Base-by-base conservation (phyloP, 2,329 filamentous ascomycete genomes). In the Clonostachys sp. region DNA sequence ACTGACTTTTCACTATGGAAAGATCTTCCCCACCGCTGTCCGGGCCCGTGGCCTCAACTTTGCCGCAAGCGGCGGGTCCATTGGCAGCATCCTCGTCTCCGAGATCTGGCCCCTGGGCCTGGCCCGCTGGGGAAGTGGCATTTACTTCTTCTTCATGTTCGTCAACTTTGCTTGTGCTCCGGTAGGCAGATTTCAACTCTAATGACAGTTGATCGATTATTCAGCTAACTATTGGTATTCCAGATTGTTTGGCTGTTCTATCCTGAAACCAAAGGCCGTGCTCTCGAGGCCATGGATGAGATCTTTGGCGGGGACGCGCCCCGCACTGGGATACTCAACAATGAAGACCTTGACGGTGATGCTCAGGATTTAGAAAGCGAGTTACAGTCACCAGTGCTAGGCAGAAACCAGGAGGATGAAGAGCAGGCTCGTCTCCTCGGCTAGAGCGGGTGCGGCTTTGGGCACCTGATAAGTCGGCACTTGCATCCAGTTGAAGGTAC, bases 101-200 rank as follows among this genome's bases (percentile, higher is more conserved):
- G 74, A 80, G 48, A 68, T 76, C 12, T 83, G 78, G 78, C 77
- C 78, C 2, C 64, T 80, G 1, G 78, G 75, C 5, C 71, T 80
- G 42, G 64, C 68, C 33, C 66, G 61, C 3, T 65, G 80, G 17
- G 76, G 77, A 4, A 73, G 72, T 12, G 69, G 67, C 17, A 72
- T 78, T 4, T 81, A 81, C 57, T 81, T 81, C 52, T 74, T 81
- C 50, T 81, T 82, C 55, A 78, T 79, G 70, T 64, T 63, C 8
- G 64, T 78, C 24, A 79, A 79, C 53, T 45, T 77, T 7, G 60
- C 64, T 12, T 77, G 70, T 47, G 67, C 76, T 16, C 68, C 72
- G 5, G 70, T 74, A 58, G 8, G 24, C 4, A 2, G 24, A 20
- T 20, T 6, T 10, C 24, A 30, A 30, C 9, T 30, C 9, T 9